A percentile compares a stretch with the other conserved stretches of the same genome.
Evolutionary conservation across 2,329 filamentous ascomycete species (phyloP).

Genomic region (Pseudocercospora cruenta): DNA sequence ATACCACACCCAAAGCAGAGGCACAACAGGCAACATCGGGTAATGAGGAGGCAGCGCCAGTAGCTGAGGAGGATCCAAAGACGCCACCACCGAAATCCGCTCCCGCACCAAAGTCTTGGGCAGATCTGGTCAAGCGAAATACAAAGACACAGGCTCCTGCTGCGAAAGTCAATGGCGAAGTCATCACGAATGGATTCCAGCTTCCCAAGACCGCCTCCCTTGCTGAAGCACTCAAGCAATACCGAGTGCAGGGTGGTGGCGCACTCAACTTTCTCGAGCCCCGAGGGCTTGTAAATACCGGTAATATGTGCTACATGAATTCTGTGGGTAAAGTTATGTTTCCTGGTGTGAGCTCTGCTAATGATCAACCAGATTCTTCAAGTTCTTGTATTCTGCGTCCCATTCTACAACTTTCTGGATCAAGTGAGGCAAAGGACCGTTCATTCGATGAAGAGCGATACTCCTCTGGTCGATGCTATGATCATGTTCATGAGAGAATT

Average conservation of each 20-base stretch:
- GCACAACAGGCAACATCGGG: conserved; percentile 13
- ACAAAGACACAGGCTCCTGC: conserved; percentile 40
- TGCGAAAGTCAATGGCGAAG: conserved; percentile 33
- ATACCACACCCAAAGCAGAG: conserved; percentile 19
- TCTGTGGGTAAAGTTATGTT: conserved; percentile 69
- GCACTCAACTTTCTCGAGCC: conserved; percentile 87
- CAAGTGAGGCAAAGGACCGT: conserved; percentile 80
- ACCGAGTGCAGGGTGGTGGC: conserved; percentile 65
- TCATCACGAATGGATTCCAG: conserved; percentile 37
- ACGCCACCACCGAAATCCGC: conserved; percentile 46
- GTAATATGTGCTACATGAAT: conserved; percentile 99
- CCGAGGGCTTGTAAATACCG: conserved; percentile 90
- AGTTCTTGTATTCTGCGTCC: conserved; percentile 89
- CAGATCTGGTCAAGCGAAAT: conserved; percentile 65
- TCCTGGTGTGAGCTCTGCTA: not conserved
- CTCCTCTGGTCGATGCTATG: conserved; percentile 91
- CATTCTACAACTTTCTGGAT: conserved; percentile 93
- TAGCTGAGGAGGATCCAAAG: conserved; percentile 44
- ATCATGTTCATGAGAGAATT: conserved; percentile 97
- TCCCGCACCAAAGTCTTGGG: conserved; percentile 62
- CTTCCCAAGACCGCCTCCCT: conserved; percentile 59
- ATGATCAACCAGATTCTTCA: conserved; percentile 72
- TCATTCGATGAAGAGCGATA: conserved; percentile 93
- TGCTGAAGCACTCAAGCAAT: conserved; percentile 75
- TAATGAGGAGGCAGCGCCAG: conserved; percentile 30